Evolutionary conservation across 2,329 filamentous ascomycete genomes (phyloP).

Genomic region (Thielaviopsis ethacetica): DNA sequence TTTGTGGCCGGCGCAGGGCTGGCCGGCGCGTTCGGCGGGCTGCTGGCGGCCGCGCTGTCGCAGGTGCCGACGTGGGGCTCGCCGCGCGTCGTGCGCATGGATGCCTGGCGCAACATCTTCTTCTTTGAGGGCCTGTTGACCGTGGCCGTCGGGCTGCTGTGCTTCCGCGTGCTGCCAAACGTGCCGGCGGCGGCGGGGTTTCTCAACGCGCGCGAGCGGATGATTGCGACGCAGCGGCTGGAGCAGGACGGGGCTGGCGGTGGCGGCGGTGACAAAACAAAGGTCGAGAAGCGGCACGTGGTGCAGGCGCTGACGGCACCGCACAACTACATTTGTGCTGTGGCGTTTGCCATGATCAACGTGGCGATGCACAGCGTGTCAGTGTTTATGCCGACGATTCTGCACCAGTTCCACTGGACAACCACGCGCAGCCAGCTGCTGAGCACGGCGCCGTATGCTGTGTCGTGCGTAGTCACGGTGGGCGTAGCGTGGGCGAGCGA

Average conservation of each 20-base stretch:
- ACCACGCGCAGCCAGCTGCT: constrained; percentile 25
- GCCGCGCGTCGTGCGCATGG: constrained; percentile 23
- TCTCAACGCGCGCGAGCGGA: constrained; percentile 34
- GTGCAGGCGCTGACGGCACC: constrained; percentile 36
- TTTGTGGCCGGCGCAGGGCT: constrained; percentile 38
- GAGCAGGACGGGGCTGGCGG: constrained; percentile 25
- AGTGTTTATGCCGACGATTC: constrained; percentile 33
- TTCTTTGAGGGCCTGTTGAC: constrained; percentile 46
- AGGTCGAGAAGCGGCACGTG: constrained; percentile 31
- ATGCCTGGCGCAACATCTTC: constrained; percentile 43
- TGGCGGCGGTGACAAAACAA: constrained; percentile 21
- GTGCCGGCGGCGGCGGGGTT: constrained; percentile 31
- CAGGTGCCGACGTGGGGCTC: constrained; percentile 36
- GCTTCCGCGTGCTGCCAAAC: constrained; percentile 36
- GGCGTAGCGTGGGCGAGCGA: constrained; percentile 17
- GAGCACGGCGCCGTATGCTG: constrained; percentile 28
- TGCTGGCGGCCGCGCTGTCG: constrained; percentile 35
- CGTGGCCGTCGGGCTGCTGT: constrained; percentile 27
- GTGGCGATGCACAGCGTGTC: constrained; percentile 39
- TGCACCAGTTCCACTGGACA: constrained; percentile 26
- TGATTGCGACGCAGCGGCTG: constrained; percentile 36
- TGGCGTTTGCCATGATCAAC: constrained; percentile 43
- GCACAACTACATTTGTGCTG: constrained; percentile 41
- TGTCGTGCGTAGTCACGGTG: constrained; percentile 23
- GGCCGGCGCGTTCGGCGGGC: constrained; percentile 40